Evolutionary conservation across 352 stramenopile genomes (phyloP).

Genomic region (Pythium aquatile): DNA sequence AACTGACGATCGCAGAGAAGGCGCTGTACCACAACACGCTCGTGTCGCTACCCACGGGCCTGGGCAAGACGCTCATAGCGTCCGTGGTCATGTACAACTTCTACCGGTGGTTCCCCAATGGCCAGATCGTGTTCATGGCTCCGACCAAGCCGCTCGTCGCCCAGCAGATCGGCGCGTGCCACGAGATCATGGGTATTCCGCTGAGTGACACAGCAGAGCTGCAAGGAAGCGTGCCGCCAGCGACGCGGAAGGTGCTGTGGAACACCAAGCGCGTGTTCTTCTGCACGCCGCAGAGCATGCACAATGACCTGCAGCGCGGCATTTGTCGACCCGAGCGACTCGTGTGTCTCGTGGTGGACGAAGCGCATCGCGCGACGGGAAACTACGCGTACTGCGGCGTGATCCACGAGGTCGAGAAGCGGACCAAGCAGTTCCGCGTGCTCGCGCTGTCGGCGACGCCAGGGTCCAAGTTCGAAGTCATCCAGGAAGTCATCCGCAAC

Average conservation of each 20-base stretch:
- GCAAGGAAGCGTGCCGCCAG: slow-evolving; percentile 75
- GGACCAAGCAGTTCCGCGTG: slow-evolving; percentile 86
- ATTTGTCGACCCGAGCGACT: slow-evolving; percentile 80
- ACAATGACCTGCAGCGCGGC: slow-evolving; percentile 93
- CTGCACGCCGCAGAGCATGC: slow-evolving; percentile 97
- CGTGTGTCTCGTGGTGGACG: slow-evolving; percentile 97
- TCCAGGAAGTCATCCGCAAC: slow-evolving; percentile 95
- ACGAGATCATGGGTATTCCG: slow-evolving; percentile 94
- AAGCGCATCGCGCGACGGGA: slow-evolving; percentile 96
- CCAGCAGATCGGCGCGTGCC: slow-evolving; percentile 97
- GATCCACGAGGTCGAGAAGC: slow-evolving; percentile 63
- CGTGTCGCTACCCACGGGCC: slow-evolving; percentile 97
- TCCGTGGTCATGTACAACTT: slow-evolving; percentile 99
- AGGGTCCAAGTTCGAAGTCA: slow-evolving; percentile 93
- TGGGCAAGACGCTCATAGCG: slow-evolving; percentile 99
- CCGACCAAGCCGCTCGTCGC: slow-evolving; percentile 97
- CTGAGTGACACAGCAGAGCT: slow-evolving; percentile 79
- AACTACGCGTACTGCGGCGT: slow-evolving; percentile 97
- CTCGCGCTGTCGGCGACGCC: slow-evolving; percentile 97
- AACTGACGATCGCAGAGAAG: slow-evolving; percentile 92
- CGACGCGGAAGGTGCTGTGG: slow-evolving; percentile 87
- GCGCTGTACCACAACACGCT: slow-evolving; percentile 97
- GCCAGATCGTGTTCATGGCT: slow-evolving; percentile 97
- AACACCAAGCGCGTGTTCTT: slow-evolving; percentile 95
- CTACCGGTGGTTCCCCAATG: slow-evolving; percentile 96